These are phyloP conservation scores for Trichothecium roseum DNA, from an alignment of 2,329 filamentous ascomycete species.

Conservation along the genomic window DNA sequence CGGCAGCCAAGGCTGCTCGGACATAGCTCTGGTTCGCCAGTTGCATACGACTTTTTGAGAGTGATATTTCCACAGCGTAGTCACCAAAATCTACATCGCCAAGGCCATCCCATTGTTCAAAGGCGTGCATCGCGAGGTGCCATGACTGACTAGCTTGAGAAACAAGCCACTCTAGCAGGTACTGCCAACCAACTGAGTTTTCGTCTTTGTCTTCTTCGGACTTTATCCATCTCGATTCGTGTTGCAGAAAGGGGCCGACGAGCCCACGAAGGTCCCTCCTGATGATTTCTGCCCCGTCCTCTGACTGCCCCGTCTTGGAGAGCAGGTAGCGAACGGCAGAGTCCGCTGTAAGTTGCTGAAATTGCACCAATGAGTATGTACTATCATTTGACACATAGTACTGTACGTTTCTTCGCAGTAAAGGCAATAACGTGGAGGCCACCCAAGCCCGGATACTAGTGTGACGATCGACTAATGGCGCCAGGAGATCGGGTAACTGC, in stretches of 20 bases:
- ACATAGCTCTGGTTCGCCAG: constrained; percentile 56
- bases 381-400: constrained; percentile 49
- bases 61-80: constrained; percentile 37
- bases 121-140: constrained; percentile 47
- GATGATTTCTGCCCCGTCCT: constrained; percentile 29
- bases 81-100: constrained; percentile 58
- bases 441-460: constrained; percentile 57
- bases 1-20: constrained; percentile 55
- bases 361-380: constrained; percentile 47
- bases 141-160: constrained; percentile 49
- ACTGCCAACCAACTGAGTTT: constrained; percentile 48
- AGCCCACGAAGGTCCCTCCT: constrained; percentile 58
- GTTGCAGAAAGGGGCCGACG: constrained; percentile 65
- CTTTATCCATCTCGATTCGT: constrained; percentile 43
- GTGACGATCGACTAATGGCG: constrained; percentile 55
- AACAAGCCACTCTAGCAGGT: constrained; percentile 57
- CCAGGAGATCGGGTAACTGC: constrained; percentile 56
- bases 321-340: constrained; percentile 53
- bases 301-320: constrained; percentile 36
- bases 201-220: constrained; percentile 10
- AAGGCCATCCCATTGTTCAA: constrained; percentile 66
- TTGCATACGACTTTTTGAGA: constrained; percentile 49
- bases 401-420: constrained; percentile 58
- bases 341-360: constrained; percentile 49
- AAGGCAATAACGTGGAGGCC: constrained; percentile 56